Evolutionary conservation across 148 eudicot species (phyloP), one percentile per base, ranked within the genome.

Genomic region (Rhododendron kiyosumense): DNA sequence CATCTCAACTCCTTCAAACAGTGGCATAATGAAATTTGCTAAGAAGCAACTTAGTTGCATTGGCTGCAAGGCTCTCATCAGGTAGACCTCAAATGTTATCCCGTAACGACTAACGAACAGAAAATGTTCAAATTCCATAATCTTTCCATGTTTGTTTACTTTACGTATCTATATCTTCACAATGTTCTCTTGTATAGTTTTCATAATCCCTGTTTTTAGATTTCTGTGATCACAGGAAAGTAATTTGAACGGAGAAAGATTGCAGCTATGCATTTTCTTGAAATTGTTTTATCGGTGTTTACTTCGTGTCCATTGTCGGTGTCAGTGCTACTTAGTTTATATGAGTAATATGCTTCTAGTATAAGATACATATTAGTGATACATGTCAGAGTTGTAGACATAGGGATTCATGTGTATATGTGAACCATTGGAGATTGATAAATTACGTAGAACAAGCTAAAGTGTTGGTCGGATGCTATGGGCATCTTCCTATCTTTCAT

Each of bases 11-110:
- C 99, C 99, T 65, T 93, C 98, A 85, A 94, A 90, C 75, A 90
- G 98, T 84, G 99, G 99, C 87, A 95, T 97, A 84, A 95, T 97
- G 99, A 97, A 91, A 91, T 97, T 95, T 93, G 98, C 99, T 28
- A 93, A 94, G 90, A 97, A 97, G 88, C 93, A 95, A 65, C 98
- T 94, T 32, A 93, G 92, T 81, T 97, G 99, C 93, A 89, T 97
- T 85, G 99, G 99, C 84, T 97, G 99, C 94, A 97, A 95, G 89
- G 93, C 98, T 74, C 75, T 93, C 71, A 92, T 97, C 87, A 93
- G 98, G 99, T 95, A 92, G 11, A 77, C 78, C 52, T 80, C 26
- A 79, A 67, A 34, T 67, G 48, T 34, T 69, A 13, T 65, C 0
- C 41, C 59, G 18, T 84, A 54, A 54, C 0, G 6, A 8, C n/a